Conservation (phyloP, 306 rosid genomes). For the Cicer pinnatifidum region DNA sequence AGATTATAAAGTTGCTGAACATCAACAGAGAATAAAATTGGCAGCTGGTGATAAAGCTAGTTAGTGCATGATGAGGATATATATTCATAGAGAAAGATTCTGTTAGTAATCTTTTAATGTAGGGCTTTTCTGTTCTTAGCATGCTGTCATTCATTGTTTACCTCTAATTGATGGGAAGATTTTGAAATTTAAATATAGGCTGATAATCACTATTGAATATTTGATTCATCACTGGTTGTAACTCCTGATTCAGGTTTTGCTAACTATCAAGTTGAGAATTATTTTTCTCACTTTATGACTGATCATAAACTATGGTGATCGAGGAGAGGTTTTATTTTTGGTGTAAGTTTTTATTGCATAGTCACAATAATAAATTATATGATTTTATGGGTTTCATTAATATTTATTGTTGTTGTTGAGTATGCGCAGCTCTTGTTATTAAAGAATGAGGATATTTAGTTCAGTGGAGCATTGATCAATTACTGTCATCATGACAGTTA, state of each 20-base stretch:
- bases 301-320: neutral
- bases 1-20: constrained; percentile 92
- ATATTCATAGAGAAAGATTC: constrained; percentile 20
- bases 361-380: neutral
- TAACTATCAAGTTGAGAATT: constrained; percentile 4
- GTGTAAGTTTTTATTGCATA: neutral
- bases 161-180: constrained; percentile 52
- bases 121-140: constrained; percentile 42
- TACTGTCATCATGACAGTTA: neutral
- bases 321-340: neutral
- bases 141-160: constrained; percentile 46
- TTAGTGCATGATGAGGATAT: constrained; percentile 36
- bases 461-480: neutral
- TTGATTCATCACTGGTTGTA: neutral
- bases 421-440: neutral
- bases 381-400: neutral
- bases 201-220: constrained; percentile 29
- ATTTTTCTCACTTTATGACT: neutral
- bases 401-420: neutral
- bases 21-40: constrained; percentile 84
- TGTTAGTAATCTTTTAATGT: constrained; percentile 12
- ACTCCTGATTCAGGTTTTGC: constrained; percentile 2
- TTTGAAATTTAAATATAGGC: constrained; percentile 39
- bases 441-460: neutral
- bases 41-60: constrained; percentile 56